Evolutionary conservation across 225 moss, liverwort and hornwort genomes (phyloP), one percentile per base, ranked within the genome.

Genomic region (Physcomitrium patens): DNA sequence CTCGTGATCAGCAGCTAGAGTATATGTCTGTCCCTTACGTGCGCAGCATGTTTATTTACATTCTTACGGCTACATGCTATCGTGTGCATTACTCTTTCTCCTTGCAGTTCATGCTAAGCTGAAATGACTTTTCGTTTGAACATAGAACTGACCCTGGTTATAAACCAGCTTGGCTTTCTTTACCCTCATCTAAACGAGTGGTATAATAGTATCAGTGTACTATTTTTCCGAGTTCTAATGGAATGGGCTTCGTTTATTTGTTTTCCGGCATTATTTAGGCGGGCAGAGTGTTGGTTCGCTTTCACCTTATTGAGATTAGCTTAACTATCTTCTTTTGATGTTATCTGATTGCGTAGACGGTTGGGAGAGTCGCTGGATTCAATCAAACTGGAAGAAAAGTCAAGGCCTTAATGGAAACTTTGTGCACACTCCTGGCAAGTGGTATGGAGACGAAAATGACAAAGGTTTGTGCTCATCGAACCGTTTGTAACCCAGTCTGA

Each of bases 351-450:
- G 64, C 78, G 69, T 56, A 96, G 96, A 96, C 79, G 91, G 84
- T 50, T 96, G 96, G 96, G 91, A 93, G 75, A 82, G 82, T 63
- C 84, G 86, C 44, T 96, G 96, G 96, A 86, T 94, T 17, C 85
- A 74, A 63, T 96, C 93, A 2, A 86, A 96, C 58, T 96, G 92
- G 92, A 96, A 78, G 85, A 89, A 87, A 48, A 81, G 62, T 69
- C 92, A 93, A 46, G 96, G 96, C 9, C 84, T 94, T 19, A 76
- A 90, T 60, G 96, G 96, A 53, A 82, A 84, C 20, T 96, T 94
- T 87, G 50, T 87, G 76, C 96, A 94, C 69, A 92, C 90, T 20
- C 83, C 96, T 70, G 93, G 96, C 63, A 92, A 82, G 82, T 96
- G 92, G 93, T 84, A 81, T 78, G 93, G 86, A 55, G 90, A 92